Evolutionary conservation across 495 filamentous ascomycete species (phyloP).

Genomic region (Thozetella sp.): DNA sequence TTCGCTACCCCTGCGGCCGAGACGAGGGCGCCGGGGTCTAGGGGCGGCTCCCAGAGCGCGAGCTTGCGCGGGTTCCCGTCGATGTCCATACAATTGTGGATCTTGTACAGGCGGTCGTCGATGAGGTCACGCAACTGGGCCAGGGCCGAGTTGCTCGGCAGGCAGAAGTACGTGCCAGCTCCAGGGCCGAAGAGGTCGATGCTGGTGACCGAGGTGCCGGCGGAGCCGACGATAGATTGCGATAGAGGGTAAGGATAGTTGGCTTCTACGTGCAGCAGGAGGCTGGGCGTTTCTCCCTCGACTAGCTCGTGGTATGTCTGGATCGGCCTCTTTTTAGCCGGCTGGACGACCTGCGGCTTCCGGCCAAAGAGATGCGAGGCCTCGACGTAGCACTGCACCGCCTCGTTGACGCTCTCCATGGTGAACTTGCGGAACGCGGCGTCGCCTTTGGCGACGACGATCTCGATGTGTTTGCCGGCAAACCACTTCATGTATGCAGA

Average conservation of each 20-base stretch:
- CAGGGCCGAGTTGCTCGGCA: slow-evolving; percentile 24
- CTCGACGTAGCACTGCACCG: slow-evolving; percentile 33
- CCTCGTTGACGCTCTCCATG: slow-evolving; percentile 30
- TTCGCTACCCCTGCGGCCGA: slow-evolving; percentile 11
- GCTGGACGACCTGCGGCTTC: slow-evolving; percentile 12
- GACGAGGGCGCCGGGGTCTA: slow-evolving; percentile 24
- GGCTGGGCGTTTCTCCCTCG: too few species aligned
- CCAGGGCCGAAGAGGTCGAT: neutral
- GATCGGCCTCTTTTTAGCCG: neutral
- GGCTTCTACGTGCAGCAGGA: slow-evolving; percentile 7
- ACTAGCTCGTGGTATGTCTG: slow-evolving; percentile 21
- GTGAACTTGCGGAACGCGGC: slow-evolving; percentile 32
- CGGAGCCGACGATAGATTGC: neutral
- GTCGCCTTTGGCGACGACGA: slow-evolving; percentile 34
- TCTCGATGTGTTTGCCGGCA: slow-evolving; percentile 35
- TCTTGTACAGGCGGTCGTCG: slow-evolving; percentile 36
- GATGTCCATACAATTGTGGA: slow-evolving; percentile 31
- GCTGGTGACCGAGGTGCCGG: neutral
- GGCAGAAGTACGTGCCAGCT: slow-evolving; percentile 23
- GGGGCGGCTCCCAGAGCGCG: slow-evolving; percentile 28
- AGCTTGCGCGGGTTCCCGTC: slow-evolving; percentile 21
- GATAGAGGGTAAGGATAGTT: slow-evolving; percentile 10
- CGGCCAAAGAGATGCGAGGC: slow-evolving; percentile 35
- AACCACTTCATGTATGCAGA: slow-evolving; percentile 33
- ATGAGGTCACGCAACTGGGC: slow-evolving; percentile 15